These are phyloP conservation scores for Chalciporus piperatus DNA, from an alignment of 768 basidiomycete genomes.

Conservation along the genomic window DNA sequence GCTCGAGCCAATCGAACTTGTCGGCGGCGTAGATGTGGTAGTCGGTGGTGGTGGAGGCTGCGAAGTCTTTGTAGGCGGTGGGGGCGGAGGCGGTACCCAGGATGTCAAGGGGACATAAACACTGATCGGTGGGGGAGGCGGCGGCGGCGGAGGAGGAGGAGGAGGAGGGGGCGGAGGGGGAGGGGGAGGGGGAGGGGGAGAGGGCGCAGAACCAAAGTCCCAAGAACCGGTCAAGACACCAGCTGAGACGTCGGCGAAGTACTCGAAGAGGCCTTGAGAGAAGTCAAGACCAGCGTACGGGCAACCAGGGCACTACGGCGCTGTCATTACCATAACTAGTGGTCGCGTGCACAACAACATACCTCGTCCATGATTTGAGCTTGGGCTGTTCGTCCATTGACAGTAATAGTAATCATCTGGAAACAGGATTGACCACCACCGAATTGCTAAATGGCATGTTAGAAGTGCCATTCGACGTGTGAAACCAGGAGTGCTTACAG, in stretches of 20 bases:
- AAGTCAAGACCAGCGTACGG: conserved; percentile 66
- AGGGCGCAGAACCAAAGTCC: conserved; percentile 37
- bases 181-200: conserved; percentile 25
- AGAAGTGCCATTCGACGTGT: not conserved
- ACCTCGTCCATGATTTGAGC: conserved; percentile 68
- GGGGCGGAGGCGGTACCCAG: conserved; percentile 12
- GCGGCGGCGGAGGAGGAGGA: conserved; percentile 14
- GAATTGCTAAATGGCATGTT: conserved; percentile 48
- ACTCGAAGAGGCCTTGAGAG: conserved; percentile 60
- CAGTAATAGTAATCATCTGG: conserved; percentile 59
- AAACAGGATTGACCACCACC: conserved; percentile 52
- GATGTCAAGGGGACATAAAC: conserved; percentile 19
- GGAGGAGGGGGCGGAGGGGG: conserved; percentile 22
- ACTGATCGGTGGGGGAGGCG: conserved; percentile 14
- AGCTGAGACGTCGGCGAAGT: conserved; percentile 44
- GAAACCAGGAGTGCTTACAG: conserved; percentile 12
- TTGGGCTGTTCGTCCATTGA: conserved; percentile 51
- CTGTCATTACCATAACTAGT: not conserved
- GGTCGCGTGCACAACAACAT: conserved; percentile 1
- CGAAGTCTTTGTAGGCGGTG: conserved; percentile 20
- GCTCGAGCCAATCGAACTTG: conserved; percentile 14
- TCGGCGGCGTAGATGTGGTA: conserved; percentile 8
- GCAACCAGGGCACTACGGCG: conserved; percentile 64
- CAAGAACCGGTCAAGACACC: conserved; percentile 65
- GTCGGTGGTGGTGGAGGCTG: conserved; percentile 26